Evolutionary conservation across 176 grass and related monocot genomes (phyloP), one percentile per base, ranked within the genome.

Genomic region (Paspalum vaginatum): DNA sequence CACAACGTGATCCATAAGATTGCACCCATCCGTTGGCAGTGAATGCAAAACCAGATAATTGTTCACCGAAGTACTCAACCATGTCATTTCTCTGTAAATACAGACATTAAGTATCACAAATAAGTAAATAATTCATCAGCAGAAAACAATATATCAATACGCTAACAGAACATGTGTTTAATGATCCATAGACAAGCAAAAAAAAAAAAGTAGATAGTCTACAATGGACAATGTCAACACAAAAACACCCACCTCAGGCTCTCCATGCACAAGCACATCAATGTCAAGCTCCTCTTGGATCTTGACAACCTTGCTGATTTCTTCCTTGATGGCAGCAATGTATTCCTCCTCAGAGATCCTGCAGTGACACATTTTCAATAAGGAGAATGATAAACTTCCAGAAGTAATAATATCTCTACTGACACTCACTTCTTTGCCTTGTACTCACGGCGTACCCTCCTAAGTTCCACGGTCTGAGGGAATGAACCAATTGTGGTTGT

Each of bases 41-140:
- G 72, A 98, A 98, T 16, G 95, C 95, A 85, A 98, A 98, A 74
- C 95, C 95, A 75, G 92, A 98, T 64, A 98, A 50, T 85, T 98
- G 95, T 81, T 98, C 95, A 48, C 95, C 95, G 0, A 98, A 98
- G 87, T 98, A 98, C 77, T 98, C 95, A 84, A 98, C 95, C 92
- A 98, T 98, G 77, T 98, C 95, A 52, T 98, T 98, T 80, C 92
- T 94, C 95, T 98, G 88, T 77, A 85, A 71, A 84, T 76, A 65
- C 32, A 69, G n/a, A n/a, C n/a, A n/a, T n/a, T 9, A 65, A 3
- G 20, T 12, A 53, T 51, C 42, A 82, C 25, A 70, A 68, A 85
- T 68, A 63, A 61, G 22, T 50, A 84, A 24, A 75, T 15, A 2
- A 46, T 70, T 48, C 65, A 66, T 57, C 49, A 38, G 26, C 3